These are phyloP conservation scores for Cutaneotrichosporon dermatis DNA, from an alignment of 1,284 basidiomycete genomes.

Conservation along the genomic window DNA sequence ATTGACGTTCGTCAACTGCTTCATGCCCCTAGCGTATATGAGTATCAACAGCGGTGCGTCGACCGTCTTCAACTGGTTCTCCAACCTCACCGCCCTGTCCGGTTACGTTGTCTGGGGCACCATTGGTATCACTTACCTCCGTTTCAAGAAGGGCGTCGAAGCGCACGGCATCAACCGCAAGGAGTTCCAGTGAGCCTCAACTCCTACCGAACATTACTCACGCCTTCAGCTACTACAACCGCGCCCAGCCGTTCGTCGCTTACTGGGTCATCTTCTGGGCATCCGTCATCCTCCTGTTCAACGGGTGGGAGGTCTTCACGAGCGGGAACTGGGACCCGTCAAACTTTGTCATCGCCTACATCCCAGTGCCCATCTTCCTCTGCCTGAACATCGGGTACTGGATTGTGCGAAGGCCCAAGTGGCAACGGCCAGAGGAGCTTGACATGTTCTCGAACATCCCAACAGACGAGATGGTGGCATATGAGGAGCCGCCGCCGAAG, in stretches of 20 bases:
- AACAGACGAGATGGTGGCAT: constrained; percentile 58
- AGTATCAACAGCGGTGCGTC: constrained; percentile 52
- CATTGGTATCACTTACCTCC: constrained; percentile 27
- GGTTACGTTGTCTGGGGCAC: constrained; percentile 22
- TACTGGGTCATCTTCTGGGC: constrained; percentile 28
- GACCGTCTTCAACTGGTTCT: constrained; percentile 67
- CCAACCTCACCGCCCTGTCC: constrained; percentile 50
- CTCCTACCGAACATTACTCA: neutral
- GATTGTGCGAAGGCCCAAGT: constrained; percentile 50
- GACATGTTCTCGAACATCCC: constrained; percentile 78
- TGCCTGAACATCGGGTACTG: constrained; percentile 11
- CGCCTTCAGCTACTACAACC: constrained; percentile 1
- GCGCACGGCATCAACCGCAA: constrained; percentile 27
- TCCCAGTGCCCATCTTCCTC: constrained; percentile 24
- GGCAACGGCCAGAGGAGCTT: constrained; percentile 60
- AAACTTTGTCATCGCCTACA: constrained; percentile 25
- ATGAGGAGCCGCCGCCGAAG: constrained; percentile 56
- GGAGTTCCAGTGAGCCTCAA: neutral
- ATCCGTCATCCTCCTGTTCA: constrained; percentile 23
- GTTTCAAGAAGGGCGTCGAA: constrained; percentile 28
- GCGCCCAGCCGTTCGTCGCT: constrained; percentile 23
- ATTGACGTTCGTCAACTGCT: constrained; percentile 60
- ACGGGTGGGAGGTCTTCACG: constrained; percentile 28
- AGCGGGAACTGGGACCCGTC: constrained; percentile 35
- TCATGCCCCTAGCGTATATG: constrained; percentile 68